Evolutionary conservation across 441 rosid genomes (phyloP).

Genomic region (Theobroma grandiflorum): DNA sequence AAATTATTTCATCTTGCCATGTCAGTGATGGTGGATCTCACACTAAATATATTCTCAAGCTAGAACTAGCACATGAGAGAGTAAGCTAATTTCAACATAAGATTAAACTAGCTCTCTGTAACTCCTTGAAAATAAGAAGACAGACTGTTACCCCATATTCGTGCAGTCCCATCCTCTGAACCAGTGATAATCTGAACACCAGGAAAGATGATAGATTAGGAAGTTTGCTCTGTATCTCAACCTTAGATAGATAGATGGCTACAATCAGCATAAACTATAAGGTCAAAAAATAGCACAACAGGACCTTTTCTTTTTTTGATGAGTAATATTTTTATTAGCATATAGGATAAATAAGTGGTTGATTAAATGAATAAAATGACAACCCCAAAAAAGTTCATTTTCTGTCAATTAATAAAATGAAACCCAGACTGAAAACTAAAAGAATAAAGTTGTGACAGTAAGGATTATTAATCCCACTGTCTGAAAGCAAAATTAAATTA

Average conservation of each 20-base stretch:
- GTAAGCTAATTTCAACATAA: background rate
- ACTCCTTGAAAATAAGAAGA: conserved; percentile 8
- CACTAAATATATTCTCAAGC: background rate
- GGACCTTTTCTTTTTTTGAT: background rate
- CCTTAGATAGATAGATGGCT: conserved; percentile 14
- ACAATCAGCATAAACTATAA: conserved; percentile 1
- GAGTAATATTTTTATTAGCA: background rate
- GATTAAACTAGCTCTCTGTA: background rate
- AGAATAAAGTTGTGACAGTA: background rate
- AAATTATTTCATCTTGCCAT: background rate
- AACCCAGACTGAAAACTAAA: background rate
- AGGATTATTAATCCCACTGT: background rate
- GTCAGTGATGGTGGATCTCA: background rate
- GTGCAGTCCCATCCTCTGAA: conserved; percentile 96
- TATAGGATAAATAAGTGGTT: conserved; percentile 9
- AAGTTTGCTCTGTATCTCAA: conserved; percentile 22
- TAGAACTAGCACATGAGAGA: background rate
- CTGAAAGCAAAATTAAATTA: background rate
- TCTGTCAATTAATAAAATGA: background rate
- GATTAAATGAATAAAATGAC: conserved; percentile 6
- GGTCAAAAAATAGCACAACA: background rate
- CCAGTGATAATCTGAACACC: conserved; percentile 80
- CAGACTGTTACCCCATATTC: conserved; percentile 84
- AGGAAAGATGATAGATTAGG: conserved; percentile 26
- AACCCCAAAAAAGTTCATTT: background rate